Conservation (phyloP, 225 moss, liverwort and hornwort genomes). For the Ulota crispa region DNA sequence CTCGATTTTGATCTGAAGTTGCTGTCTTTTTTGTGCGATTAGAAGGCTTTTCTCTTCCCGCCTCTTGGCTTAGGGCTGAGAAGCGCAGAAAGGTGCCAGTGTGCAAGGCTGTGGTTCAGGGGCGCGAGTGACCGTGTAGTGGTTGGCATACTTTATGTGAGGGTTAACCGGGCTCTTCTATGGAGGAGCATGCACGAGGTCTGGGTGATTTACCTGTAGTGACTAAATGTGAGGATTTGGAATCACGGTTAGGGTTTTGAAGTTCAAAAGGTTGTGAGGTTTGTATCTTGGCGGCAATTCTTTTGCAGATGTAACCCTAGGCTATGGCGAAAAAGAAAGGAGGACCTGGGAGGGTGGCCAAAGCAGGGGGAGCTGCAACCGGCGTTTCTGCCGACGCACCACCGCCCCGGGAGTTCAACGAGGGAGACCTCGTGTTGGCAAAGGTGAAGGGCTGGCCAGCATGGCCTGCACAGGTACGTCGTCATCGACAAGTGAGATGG, state of each 20-base stretch:
- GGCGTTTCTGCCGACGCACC: conserved; percentile 49
- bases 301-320: conserved; percentile 43
- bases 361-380: conserved; percentile 48
- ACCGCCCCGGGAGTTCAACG: conserved; percentile 66
- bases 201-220: conserved; percentile 5
- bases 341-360: conserved; percentile 48
- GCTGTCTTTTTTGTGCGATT: neutral
- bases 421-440: conserved; percentile 86
- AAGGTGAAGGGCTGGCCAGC: conserved; percentile 93
- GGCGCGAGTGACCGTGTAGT: conserved; percentile 13
- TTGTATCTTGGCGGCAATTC: neutral
- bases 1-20: neutral
- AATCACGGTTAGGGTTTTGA: conserved; percentile 38
- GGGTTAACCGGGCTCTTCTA: neutral
- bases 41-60: neutral
- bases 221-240: conserved; percentile 14
- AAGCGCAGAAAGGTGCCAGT: conserved; percentile 9
- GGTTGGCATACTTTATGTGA: neutral
- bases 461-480: conserved; percentile 90
- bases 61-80: conserved; percentile 17
- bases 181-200: neutral
- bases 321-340: conserved; percentile 60
- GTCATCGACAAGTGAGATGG: neutral
- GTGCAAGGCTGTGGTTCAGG: conserved; percentile 6
- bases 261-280: neutral